Percentiles rank a stretch among this genome's conserved stretches.
Evolutionary conservation across 768 basidiomycete species (phyloP).

Genomic region (Phaeolepiota aurea): DNA sequence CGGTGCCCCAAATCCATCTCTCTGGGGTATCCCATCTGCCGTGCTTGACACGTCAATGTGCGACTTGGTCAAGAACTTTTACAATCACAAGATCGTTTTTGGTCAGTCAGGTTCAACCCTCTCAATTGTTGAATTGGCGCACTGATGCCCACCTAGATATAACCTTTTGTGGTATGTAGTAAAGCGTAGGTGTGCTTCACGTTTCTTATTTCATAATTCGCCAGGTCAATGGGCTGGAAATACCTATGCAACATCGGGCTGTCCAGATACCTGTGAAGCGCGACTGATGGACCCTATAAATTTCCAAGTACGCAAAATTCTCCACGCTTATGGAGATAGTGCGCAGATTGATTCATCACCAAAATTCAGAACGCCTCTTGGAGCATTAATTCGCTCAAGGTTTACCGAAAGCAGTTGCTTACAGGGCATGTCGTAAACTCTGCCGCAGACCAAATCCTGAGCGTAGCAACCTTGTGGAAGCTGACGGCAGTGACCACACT

Average conservation of each 20-base stretch:
- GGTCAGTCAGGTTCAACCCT: conserved; percentile 38
- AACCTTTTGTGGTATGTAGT: conserved; percentile 63
- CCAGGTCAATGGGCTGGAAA: conserved; percentile 82
- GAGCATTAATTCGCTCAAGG: conserved; percentile 73
- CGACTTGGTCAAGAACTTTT: conserved; percentile 49
- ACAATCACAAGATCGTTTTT: conserved; percentile 68
- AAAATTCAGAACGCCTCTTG: conserved; percentile 80
- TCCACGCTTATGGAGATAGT: not conserved
- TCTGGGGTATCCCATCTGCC: conserved; percentile 66
- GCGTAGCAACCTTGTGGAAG: too few relatives aligned
- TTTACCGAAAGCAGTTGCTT: conserved; percentile 54
- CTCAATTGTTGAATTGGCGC: too few relatives aligned
- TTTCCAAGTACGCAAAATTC: conserved; percentile 55
- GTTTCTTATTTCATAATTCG: not conserved
- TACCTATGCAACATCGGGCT: conserved; percentile 55
- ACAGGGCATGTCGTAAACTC: conserved; percentile 22
- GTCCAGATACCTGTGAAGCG: conserved; percentile 65
- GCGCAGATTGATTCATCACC: not conserved
- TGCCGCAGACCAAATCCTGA: too few relatives aligned
- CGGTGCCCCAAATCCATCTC: conserved; percentile 55
- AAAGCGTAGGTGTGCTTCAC: too few relatives aligned
- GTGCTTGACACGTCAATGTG: conserved; percentile 44
- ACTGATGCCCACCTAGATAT: conserved; percentile 59
- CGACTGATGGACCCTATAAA: conserved; percentile 60
- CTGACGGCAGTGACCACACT: too few relatives aligned